phyloP scores from a whole-genome alignment of 1,284 basidiomycete genomes.

The Apiotrichum veenhuisii region DNA sequence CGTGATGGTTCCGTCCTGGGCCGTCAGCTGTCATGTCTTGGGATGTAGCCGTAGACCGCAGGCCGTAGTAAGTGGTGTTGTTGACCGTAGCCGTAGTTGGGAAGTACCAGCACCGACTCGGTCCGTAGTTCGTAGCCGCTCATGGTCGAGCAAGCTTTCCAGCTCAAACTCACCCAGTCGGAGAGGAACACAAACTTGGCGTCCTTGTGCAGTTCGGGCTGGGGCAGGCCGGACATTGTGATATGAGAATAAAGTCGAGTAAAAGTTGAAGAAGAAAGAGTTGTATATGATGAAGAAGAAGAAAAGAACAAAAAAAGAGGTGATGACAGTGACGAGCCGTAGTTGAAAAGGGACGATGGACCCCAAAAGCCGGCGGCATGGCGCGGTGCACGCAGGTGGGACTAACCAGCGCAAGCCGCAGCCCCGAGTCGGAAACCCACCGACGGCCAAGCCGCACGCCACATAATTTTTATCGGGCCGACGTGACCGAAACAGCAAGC shows the following conservation, averaged over 20 bases:
- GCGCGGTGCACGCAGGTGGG: no score
- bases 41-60: not conserved
- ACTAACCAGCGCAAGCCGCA: no score
- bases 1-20: slow-evolving; percentile 83
- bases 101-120: no score
- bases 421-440: no score
- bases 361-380: not conserved
- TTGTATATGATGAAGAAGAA: not conserved
- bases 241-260: no score
- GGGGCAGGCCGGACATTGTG: slow-evolving; percentile 56
- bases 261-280: not conserved
- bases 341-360: no score
- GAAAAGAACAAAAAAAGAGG: not conserved
- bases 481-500: no score
- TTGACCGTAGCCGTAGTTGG: not conserved
- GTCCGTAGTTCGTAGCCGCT: no score
- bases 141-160: not conserved
- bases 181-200: slow-evolving; percentile 81
- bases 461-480: no score
- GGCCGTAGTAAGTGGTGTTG: not conserved
- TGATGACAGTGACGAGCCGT: not conserved
- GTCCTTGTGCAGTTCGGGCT: slow-evolving; percentile 70
- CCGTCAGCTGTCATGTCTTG: not conserved
- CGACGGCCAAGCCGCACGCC: no score
- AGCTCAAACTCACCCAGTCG: slow-evolving; percentile 66